Percentiles rank a stretch among this genome's conserved stretches.
phyloP scores from a whole-genome alignment of 441 rosid genomes.

The Adansonia rubrostipa region DNA sequence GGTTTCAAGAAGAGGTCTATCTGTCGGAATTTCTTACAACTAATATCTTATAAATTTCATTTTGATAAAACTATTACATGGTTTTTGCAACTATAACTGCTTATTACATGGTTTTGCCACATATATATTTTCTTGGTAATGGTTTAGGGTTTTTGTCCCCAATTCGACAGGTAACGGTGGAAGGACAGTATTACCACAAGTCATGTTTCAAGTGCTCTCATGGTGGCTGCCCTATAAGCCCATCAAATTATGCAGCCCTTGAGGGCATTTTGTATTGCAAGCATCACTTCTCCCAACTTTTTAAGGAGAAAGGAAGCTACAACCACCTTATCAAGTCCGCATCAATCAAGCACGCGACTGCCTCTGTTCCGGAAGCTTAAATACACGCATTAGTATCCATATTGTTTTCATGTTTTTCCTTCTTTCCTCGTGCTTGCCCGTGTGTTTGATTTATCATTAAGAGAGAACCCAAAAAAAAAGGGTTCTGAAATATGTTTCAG shows the following conservation, averaged over 20 bases:
- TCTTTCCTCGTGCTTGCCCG: conserved; percentile 28
- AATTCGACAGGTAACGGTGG: conserved; percentile 77
- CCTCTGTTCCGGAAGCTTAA: conserved; percentile 69
- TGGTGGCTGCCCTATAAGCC: conserved; percentile 87
- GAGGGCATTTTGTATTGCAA: conserved; percentile 94
- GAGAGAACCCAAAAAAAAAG: conserved; percentile 25
- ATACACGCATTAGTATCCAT: background rate
- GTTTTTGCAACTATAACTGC: too few species aligned
- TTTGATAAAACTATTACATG: background rate
- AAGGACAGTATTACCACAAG: conserved; percentile 87
- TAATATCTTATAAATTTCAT: background rate
- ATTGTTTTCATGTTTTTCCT: conserved; percentile 28
- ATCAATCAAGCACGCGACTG: conserved; percentile 71
- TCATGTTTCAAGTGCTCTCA: conserved; percentile 97
- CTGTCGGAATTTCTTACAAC: background rate
- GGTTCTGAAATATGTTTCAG: background rate
- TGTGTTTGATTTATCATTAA: conserved; percentile 31
- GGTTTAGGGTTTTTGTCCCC: background rate
- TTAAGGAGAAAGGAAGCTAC: conserved; percentile 98
- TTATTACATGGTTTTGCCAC: background rate
- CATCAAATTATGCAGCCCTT: conserved; percentile 94
- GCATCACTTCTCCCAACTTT: conserved; percentile 94
- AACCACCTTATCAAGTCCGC: conserved; percentile 89
- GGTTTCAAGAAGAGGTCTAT: background rate
- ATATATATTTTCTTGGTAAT: background rate